Evolutionary conservation across 2,329 filamentous ascomycete species (phyloP).

Genomic region (Lomentospora prolificans): DNA sequence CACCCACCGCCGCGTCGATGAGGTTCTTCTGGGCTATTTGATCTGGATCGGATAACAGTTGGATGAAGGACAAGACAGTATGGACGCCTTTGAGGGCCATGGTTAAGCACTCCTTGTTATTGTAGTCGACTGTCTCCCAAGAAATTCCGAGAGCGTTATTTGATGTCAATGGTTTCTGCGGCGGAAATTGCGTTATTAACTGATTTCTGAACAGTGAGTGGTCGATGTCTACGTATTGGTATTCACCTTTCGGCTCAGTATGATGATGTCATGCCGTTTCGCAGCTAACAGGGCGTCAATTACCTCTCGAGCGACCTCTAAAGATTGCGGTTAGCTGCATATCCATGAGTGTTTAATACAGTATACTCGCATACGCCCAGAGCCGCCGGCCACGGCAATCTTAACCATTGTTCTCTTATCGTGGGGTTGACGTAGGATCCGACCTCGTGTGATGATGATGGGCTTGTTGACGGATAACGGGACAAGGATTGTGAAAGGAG

Average conservation of each 20-base stretch:
- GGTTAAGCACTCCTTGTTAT: constrained; percentile 1
- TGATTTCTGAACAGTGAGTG: not conserved
- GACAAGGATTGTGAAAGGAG: too few species aligned
- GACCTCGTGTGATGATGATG: too few species aligned
- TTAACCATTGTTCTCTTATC: too few species aligned
- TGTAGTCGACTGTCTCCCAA: not conserved
- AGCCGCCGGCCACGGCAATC: constrained; percentile 17
- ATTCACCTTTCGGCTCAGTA: constrained; percentile 32
- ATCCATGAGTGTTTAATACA: not conserved
- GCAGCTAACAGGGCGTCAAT: constrained; percentile 37
- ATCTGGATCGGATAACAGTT: constrained; percentile 20
- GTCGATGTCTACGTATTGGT: not conserved
- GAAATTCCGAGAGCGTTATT: not conserved
- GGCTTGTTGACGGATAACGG: too few species aligned
- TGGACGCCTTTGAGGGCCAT: constrained; percentile 33
- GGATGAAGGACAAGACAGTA: constrained; percentile 43
- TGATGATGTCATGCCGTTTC: constrained; percentile 40
- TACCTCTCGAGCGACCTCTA: constrained; percentile 43
- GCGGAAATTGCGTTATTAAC: too few species aligned
- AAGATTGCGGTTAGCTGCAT: too few species aligned
- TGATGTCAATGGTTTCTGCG: not conserved
- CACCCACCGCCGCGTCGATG: constrained; percentile 48
- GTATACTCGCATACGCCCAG: constrained; percentile 10
- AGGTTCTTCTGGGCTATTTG: constrained; percentile 40
- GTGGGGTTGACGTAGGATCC: too few species aligned